A percentile compares a stretch with the other conserved stretches of the same genome.
phyloP scores from a whole-genome alignment of 2,329 filamentous ascomycete species.

The Curvularia sp. region DNA sequence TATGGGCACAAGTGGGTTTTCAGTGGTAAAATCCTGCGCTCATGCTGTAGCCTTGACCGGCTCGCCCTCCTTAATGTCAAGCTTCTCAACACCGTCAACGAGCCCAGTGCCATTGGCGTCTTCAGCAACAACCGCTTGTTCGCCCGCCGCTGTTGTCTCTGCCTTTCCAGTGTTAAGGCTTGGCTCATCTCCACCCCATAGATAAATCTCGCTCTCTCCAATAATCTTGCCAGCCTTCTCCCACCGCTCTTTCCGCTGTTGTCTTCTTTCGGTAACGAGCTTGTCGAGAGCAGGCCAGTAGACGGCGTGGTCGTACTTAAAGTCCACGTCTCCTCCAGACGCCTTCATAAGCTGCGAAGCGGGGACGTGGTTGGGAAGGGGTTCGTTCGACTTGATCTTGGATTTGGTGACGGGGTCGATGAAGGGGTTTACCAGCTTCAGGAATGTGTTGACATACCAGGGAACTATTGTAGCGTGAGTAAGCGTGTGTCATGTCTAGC shows the following conservation, averaged over 20 bases:
- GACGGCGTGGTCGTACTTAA: constrained; percentile 84
- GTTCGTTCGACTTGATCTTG: constrained; percentile 98
- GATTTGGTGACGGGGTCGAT: constrained; percentile 93
- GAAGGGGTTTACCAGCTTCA: constrained; percentile 94
- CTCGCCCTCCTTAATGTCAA: constrained; percentile 36
- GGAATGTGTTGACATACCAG: constrained; percentile 91
- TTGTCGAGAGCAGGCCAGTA: constrained; percentile 90
- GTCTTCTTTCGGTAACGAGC: constrained; percentile 71
- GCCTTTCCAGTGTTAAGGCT: constrained; percentile 28
- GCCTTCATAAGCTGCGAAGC: constrained; percentile 80
- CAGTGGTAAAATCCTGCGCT: neutral
- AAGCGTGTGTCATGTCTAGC: neutral
- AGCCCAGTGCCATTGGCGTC: constrained; percentile 17
- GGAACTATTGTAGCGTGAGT: constrained; percentile 66
- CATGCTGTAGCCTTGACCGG: constrained; percentile 23
- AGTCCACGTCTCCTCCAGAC: constrained; percentile 80
- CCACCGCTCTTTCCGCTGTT: constrained; percentile 74
- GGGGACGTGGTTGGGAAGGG: constrained; percentile 82
- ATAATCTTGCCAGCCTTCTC: constrained; percentile 77
- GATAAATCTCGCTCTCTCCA: constrained; percentile 85
- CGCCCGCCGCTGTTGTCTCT: constrained; percentile 4
- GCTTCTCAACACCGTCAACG: constrained; percentile 31
- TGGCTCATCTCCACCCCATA: constrained; percentile 69
- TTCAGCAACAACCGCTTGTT: neutral
- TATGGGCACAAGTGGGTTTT: neutral